Evolutionary conservation across 257 asterid species (phyloP).

Genomic region (Datura wrightii): DNA sequence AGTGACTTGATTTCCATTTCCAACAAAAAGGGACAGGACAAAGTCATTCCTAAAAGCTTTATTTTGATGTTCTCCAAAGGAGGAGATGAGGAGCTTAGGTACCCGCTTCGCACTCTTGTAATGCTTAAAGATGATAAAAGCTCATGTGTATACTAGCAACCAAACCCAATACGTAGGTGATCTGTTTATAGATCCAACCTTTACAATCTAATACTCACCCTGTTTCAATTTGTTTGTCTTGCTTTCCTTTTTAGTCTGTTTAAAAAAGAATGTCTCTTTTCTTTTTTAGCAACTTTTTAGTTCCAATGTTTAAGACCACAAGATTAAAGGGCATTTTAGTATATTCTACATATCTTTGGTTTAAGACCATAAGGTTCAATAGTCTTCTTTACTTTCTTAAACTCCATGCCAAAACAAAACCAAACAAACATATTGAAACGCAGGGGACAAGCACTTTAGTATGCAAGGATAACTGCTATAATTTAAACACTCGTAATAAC

Average conservation of each 20-base stretch:
- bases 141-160: not conserved
- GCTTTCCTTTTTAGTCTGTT: too few relatives aligned
- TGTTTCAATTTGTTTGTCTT: too few relatives aligned
- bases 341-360: too few relatives aligned
- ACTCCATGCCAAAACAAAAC: too few relatives aligned
- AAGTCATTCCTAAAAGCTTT: not conserved
- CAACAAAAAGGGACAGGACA: not conserved
- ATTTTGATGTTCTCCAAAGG: not conserved
- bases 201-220: not conserved
- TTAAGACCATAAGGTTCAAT: too few relatives aligned
- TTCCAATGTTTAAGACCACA: too few relatives aligned
- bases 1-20: not conserved
- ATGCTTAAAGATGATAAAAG: constrained; percentile 12
- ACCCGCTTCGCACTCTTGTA: not conserved
- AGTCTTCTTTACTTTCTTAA: too few relatives aligned
- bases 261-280: too few relatives aligned
- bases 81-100: constrained; percentile 7
- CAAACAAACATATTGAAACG: too few relatives aligned
- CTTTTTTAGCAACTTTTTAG: too few relatives aligned
- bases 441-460: not conserved
- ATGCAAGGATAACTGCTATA: not conserved
- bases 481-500: not conserved
- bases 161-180: not conserved
- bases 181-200: not conserved
- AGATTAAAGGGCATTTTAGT: too few relatives aligned